These are phyloP conservation scores for Nitzschia sp. DNA, from an alignment of 108 stramenopile genomes.

Conservation along the genomic window DNA sequence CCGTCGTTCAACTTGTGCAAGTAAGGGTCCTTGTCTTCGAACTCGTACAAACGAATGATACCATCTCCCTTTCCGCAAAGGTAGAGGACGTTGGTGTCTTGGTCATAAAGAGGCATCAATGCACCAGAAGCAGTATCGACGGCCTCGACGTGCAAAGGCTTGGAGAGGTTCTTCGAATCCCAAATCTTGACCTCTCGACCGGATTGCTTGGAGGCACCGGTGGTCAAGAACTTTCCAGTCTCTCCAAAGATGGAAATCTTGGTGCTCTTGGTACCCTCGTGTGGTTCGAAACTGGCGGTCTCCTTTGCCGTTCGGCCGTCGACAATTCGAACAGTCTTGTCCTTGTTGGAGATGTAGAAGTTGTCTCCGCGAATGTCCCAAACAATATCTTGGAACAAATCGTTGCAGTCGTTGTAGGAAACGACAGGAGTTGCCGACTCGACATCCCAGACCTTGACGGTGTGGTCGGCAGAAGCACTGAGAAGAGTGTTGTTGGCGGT, in stretches of 20 bases:
- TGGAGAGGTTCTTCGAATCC: slow-evolving; percentile 84
- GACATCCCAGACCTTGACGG: slow-evolving; percentile 97
- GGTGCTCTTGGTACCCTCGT: slow-evolving; percentile 91
- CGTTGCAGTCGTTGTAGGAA: slow-evolving; percentile 62
- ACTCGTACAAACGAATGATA: slow-evolving; percentile 95
- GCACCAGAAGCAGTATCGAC: slow-evolving; percentile 97
- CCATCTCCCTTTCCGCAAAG: slow-evolving; percentile 99
- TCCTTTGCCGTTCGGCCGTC: slow-evolving; percentile 78
- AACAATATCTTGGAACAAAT: slow-evolving; percentile 93
- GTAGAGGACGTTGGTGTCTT: slow-evolving; percentile 91
- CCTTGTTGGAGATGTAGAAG: slow-evolving; percentile 91
- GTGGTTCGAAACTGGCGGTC: slow-evolving; percentile 64
- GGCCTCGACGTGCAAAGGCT: slow-evolving; percentile 75
- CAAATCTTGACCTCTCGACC: slow-evolving; percentile 97
- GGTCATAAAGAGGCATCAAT: slow-evolving; percentile 95
- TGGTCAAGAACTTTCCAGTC: slow-evolving; percentile 85
- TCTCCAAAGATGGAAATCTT: slow-evolving; percentile 88
- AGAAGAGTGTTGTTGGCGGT: slow-evolving; percentile 91
- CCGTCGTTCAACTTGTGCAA: slow-evolving; percentile 87
- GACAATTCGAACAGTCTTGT: slow-evolving; percentile 89
- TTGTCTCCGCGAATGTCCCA: slow-evolving; percentile 93
- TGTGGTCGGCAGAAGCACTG: slow-evolving; percentile 77
- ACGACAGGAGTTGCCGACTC: slow-evolving; percentile 71
- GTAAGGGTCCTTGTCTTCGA: slow-evolving; percentile 88
- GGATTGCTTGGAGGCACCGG: slow-evolving; percentile 89